Evolutionary conservation across 1,284 basidiomycete species (phyloP), one percentile per base, ranked within the genome.

Genomic region (Boletus austroedulis): DNA sequence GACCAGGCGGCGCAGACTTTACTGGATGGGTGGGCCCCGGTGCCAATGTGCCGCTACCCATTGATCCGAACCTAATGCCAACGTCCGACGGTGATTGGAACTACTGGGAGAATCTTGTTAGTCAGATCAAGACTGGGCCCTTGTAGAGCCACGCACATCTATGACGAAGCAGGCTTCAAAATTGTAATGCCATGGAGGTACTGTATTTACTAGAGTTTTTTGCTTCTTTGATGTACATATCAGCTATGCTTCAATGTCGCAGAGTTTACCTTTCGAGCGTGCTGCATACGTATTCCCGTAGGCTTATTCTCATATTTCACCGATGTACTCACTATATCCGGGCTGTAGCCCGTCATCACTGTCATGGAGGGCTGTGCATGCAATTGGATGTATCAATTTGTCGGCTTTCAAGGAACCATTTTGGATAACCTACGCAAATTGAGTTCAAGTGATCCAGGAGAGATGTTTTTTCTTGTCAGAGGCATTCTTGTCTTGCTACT

Each of bases 101-200:
- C 60, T 92, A 92, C 66, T 92, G 90, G 90, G 89, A 92, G 71
- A 84, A 82, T 32, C 71, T 92, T 60, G 87, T 92, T 17, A 88
- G 84, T 66, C 86, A 89, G 65, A 87, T 91, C 58, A 85, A 87
- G 58, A 81, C 81, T 47, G 82, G 70, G 11, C 56, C 72, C 31
- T 24, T 73, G 34, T 75, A 73, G 61, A 55, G 50, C 41, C 45
- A 45, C 41, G 45, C 46, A 56, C 8, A 29, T 50, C 8, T 56
- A 29, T 36, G 47, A 52, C 50, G 58, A 64, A 61, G 54, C 52
- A 48, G 44, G 50, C 46, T 59, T 56, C 51, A 38, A 38, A 43
- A 43, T 38, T 49, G 23, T 55, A 11, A 24, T 49, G 51, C 26
- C 10, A 24, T 46, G 52, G 65, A 64, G 26, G 49, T 66, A 56